Percentiles rank a stretch among this genome's conserved stretches.
Evolutionary conservation across 2,329 filamentous ascomycete genomes (phyloP).

Genomic region (Trichoderma lentiforme): DNA sequence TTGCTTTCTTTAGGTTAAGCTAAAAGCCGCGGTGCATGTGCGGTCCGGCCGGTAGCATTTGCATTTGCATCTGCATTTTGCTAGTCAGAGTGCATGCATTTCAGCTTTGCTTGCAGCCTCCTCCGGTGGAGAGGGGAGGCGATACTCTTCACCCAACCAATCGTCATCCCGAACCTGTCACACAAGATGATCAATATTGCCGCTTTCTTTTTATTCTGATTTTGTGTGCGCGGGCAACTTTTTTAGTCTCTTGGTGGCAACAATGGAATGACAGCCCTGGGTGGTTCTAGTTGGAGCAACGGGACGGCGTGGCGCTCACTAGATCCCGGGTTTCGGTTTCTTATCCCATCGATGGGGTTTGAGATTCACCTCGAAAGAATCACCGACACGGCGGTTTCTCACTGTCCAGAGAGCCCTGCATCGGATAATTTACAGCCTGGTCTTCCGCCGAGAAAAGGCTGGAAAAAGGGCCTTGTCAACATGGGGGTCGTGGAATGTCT

Average conservation of each 20-base stretch:
- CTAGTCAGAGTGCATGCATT: not conserved
- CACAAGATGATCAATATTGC: not conserved
- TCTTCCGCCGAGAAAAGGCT: not conserved
- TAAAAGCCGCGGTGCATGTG: not conserved
- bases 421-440: not conserved
- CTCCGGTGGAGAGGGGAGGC: not conserved
- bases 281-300: not conserved
- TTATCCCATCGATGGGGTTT: not conserved
- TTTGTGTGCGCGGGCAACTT: not conserved
- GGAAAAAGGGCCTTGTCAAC: not conserved
- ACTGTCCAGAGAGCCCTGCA: not conserved
- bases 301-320: slow-evolving; percentile 15
- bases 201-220: not conserved
- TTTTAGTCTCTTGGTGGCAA: not conserved
- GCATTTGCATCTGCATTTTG: not conserved
- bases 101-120: not conserved
- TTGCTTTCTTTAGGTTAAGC: not conserved
- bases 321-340: not conserved
- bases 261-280: not conserved
- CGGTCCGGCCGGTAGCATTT: not conserved
- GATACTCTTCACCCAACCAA: not conserved
- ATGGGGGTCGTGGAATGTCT: not conserved
- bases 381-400: not conserved
- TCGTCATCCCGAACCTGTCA: not conserved
- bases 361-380: not conserved